Base-by-base conservation (phyloP, 208 protist genomes). In the Trypanosoma congolense region DNA sequence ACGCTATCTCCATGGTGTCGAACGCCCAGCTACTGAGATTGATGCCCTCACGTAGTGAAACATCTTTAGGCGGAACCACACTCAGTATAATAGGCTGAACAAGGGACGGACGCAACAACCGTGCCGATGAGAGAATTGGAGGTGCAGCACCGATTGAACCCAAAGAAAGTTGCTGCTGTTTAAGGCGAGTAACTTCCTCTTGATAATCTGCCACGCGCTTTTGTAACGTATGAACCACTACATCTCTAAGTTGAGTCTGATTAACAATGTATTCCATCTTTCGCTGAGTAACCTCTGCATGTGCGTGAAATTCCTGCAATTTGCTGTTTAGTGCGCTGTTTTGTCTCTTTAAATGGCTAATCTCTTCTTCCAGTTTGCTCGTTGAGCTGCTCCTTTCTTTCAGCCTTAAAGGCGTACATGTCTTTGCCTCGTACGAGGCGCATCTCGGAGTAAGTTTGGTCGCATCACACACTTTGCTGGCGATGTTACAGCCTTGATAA, bases 11-110 rank as follows among this genome's bases (percentile, higher is more conserved):
- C 0, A 71, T 49, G 18, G 52, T 61, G 55, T 86, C 79, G 60
- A 75, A 86, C 0, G 36, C 64, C 71, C 79, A 86, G 22, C 57
- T 43, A 35, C 42, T 31, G 19, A 71, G 16, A 36, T 44, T 51
- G 9, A 52, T 29, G 3, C 43, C 48, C 12, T 26, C 2, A 36
- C n/a, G 25, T 4, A 53, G 14, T 43, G 31, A 10, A 0, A 3
- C 22, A 5, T 26, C 22, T 25, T 46, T 52, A 1, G 65, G 55
- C 2, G 55, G 2, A 40, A 59, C 40, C 43, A 53, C 45, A 10
- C 40, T 50, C 0, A 65, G 53, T 28, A 56, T 26, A 12, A 52
- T 64, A 29, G 48, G 35, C 21, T 38, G 45, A 9, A 71, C 52
- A 56, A 71, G 30, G 5, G 57, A 63, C 47, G n/a, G 14, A 53